These are phyloP conservation scores for Eucalyptus victrix DNA, from an alignment of 345 rosid genomes.

Conservation along the genomic window DNA sequence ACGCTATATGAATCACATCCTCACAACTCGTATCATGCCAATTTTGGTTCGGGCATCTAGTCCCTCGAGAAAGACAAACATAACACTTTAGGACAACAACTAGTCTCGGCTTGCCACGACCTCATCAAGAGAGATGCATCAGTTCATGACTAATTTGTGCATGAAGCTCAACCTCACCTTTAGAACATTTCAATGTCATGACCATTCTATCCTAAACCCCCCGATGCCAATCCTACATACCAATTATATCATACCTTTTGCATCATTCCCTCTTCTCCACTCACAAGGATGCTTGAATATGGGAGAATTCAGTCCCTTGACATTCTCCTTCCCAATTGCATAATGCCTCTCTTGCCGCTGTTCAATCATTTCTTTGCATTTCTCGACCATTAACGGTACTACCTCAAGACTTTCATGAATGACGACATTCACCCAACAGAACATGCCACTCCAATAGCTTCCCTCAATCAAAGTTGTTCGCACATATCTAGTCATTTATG, in stretches of 20 bases:
- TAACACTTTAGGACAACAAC: not conserved
- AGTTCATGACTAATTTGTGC: not conserved
- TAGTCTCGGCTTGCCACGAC: not conserved
- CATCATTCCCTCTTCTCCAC: not conserved
- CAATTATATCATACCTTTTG: not conserved
- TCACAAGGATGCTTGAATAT: not conserved
- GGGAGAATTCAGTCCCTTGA: not conserved
- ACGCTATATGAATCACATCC: not conserved
- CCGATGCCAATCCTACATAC: not conserved
- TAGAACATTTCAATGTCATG: too few species aligned
- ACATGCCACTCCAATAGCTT: not conserved
- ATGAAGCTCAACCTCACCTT: not conserved
- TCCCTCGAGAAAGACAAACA: not conserved
- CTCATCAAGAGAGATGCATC: not conserved
- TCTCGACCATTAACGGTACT: not conserved
- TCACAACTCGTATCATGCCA: not conserved
- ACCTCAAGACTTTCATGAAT: not conserved
- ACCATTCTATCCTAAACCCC: not conserved
- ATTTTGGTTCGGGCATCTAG: not conserved
- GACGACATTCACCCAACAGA: not conserved
- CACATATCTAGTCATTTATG: not conserved
- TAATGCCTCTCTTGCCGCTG: not conserved
- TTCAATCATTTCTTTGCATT: not conserved
- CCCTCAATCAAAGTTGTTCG: accelerated
- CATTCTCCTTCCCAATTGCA: not conserved